phyloP scores from a whole-genome alignment of 305 asterid genomes.

The Ilex paraguariensis region DNA sequence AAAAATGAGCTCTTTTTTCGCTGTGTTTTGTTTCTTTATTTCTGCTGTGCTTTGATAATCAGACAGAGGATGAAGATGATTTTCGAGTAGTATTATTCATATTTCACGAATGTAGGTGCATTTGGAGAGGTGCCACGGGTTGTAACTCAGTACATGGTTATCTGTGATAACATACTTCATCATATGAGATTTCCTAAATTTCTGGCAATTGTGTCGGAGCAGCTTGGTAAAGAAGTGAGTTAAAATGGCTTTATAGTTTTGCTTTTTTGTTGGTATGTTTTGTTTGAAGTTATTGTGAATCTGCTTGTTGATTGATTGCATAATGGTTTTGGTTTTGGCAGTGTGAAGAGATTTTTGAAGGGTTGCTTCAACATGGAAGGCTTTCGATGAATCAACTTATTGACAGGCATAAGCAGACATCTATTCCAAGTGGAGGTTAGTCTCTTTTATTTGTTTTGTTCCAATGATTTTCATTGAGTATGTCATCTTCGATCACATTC shows the following conservation, averaged over 20 bases:
- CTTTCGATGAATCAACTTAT: slow-evolving; percentile 61
- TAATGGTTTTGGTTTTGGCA: slow-evolving; percentile 15
- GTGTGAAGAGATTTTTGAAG: slow-evolving; percentile 65
- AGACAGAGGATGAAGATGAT: too few species aligned
- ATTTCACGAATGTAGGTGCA: slow-evolving; percentile 28
- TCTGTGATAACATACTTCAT: slow-evolving; percentile 66
- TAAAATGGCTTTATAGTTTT: neutral
- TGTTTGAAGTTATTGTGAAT: slow-evolving; percentile 5
- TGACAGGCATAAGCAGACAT: slow-evolving; percentile 46
- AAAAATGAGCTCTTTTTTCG: too few species aligned
- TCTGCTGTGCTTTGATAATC: too few species aligned
- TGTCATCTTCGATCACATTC: too few species aligned
- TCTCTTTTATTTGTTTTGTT: slow-evolving; percentile 8
- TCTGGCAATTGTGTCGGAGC: slow-evolving; percentile 61
- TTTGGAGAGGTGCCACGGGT: slow-evolving; percentile 48
- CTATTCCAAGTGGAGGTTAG: slow-evolving; percentile 33
- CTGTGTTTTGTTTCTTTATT: too few species aligned
- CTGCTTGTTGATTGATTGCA: neutral
- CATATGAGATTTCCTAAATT: slow-evolving; percentile 70
- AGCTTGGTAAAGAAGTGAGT: slow-evolving; percentile 64
- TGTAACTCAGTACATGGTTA: slow-evolving; percentile 54
- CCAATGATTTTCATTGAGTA: slow-evolving; percentile 10
- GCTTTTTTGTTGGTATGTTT: slow-evolving; percentile 11
- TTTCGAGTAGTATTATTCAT: too few species aligned
- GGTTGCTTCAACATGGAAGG: slow-evolving; percentile 86